These are phyloP conservation scores for Haplosporangium sp. DNA, from an alignment of 371 early-diverging fungal genomes.

Conservation along the genomic window DNA sequence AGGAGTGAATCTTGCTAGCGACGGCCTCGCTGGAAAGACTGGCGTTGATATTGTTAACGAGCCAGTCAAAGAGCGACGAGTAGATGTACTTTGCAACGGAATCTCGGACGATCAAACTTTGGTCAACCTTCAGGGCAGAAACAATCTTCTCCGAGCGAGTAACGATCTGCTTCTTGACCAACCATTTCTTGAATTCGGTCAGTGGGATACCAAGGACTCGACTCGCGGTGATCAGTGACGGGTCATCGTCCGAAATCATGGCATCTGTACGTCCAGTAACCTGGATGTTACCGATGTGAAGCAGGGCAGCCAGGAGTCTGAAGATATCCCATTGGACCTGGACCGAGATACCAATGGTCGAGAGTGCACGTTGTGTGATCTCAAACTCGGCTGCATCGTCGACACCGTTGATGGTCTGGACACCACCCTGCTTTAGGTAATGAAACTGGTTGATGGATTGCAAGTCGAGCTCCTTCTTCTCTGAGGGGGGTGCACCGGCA, in stretches of 20 bases:
- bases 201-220: conserved; percentile 80
- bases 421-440: conserved; percentile 90
- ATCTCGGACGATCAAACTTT: conserved; percentile 88
- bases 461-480: conserved; percentile 83
- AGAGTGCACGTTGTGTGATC: conserved; percentile 85
- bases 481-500: conserved; percentile 85
- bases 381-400: conserved; percentile 94
- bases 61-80: conserved; percentile 93
- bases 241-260: conserved; percentile 76
- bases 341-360: conserved; percentile 86
- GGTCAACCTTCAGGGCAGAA: conserved; percentile 75
- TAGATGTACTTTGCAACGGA: conserved; percentile 96
- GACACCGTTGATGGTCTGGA: conserved; percentile 84
- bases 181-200: conserved; percentile 88
- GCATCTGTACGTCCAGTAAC: conserved; percentile 81
- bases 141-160: conserved; percentile 90
- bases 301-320: conserved; percentile 86
- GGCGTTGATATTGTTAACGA: conserved; percentile 86
- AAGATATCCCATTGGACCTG: conserved; percentile 93
- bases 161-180: conserved; percentile 88
- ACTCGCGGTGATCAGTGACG: conserved; percentile 72
- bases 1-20: conserved; percentile 62
- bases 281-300: conserved; percentile 94
- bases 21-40: conserved; percentile 79
- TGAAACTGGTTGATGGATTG: conserved; percentile 81